Conservation (phyloP, 228 moss, liverwort and hornwort species). For the Sphagnum fallax region DNA sequence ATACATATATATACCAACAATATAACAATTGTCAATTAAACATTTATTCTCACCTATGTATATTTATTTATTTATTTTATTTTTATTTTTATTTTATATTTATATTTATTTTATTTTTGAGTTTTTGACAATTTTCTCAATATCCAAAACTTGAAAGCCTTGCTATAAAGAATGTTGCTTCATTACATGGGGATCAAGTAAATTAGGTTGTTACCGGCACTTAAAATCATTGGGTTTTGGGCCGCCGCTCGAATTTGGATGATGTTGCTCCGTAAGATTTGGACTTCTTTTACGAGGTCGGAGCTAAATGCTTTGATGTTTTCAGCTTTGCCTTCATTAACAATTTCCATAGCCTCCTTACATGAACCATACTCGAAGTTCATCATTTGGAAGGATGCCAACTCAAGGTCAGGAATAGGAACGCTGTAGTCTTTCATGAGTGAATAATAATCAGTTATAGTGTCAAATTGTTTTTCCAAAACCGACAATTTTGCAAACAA, state of each 20-base stretch:
- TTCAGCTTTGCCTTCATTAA: slow-evolving; percentile 52
- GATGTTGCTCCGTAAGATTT: slow-evolving; percentile 54
- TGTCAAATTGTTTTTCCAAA: slow-evolving; percentile 51
- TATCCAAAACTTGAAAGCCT: too few species aligned
- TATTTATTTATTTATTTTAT: too few species aligned
- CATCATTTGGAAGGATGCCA: slow-evolving; percentile 69
- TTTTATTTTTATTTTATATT: too few species aligned
- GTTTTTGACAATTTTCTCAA: too few species aligned
- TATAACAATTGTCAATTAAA: too few species aligned
- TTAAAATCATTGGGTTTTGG: slow-evolving; percentile 72
- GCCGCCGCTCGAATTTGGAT: slow-evolving; percentile 53
- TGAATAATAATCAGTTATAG: slow-evolving; percentile 54
- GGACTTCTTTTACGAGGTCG: slow-evolving; percentile 54
- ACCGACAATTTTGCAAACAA: slow-evolving; percentile 32
- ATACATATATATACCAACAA: too few species aligned
- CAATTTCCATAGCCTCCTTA: slow-evolving; percentile 76
- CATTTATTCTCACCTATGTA: too few species aligned
- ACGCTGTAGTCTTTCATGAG: slow-evolving; percentile 63
- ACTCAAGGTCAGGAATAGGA: slow-evolving; percentile 55
- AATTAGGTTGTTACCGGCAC: slow-evolving; percentile 17
- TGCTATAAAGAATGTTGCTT: too few species aligned
- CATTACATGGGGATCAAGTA: too few species aligned
- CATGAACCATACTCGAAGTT: slow-evolving; percentile 37
- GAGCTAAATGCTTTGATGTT: slow-evolving; percentile 70
- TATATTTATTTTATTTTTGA: too few species aligned